Evolutionary conservation across 2,329 filamentous ascomycete species (phyloP).

Genomic region (Fusarium aywerte): DNA sequence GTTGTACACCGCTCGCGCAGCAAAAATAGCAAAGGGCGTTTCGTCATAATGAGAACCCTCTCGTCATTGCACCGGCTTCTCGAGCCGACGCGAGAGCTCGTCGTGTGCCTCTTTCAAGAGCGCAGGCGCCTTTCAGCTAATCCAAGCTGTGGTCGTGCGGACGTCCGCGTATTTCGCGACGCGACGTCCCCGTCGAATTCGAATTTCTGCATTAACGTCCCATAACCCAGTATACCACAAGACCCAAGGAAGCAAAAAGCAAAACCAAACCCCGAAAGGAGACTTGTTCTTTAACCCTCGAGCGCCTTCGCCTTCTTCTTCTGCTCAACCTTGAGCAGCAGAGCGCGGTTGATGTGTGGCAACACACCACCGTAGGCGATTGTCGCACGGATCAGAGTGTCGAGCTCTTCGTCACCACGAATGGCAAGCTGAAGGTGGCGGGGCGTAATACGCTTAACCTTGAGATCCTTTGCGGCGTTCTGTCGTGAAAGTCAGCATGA

Average conservation of each 20-base stretch:
- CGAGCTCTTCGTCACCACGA: slow-evolving; percentile 96
- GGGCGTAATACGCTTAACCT: slow-evolving; percentile 99
- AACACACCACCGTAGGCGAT: slow-evolving; percentile 98
- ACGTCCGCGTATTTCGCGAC: slow-evolving; percentile 36
- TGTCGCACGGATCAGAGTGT: slow-evolving; percentile 95
- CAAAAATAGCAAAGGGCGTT: slow-evolving; percentile 32
- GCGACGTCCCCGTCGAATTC: slow-evolving; percentile 42
- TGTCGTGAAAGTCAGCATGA: slow-evolving; percentile 49
- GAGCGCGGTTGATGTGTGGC: slow-evolving; percentile 97
- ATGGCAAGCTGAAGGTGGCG: slow-evolving; percentile 98
- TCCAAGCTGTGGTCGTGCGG: slow-evolving; percentile 43
- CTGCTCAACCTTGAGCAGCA: slow-evolving; percentile 95
- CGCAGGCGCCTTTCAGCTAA: slow-evolving; percentile 39
- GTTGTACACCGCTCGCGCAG: slow-evolving; percentile 45
- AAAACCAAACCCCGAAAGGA: slow-evolving; percentile 32
- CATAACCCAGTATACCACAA: slow-evolving; percentile 43
- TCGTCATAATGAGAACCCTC: slow-evolving; percentile 24
- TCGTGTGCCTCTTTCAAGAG: slow-evolving; percentile 33
- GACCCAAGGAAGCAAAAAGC: slow-evolving; percentile 40
- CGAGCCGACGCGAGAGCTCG: slow-evolving; percentile 25
- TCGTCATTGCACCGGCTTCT: slow-evolving; percentile 24
- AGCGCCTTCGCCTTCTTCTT: slow-evolving; percentile 84
- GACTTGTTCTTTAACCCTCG: slow-evolving; percentile 52
- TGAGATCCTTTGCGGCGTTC: slow-evolving; percentile 99
- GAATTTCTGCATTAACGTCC: slow-evolving; percentile 47